A percentile compares a stretch with the other conserved stretches of the same genome.
Evolutionary conservation across 768 basidiomycete species (phyloP).

Genomic region (Auricularia auricula-judae): DNA sequence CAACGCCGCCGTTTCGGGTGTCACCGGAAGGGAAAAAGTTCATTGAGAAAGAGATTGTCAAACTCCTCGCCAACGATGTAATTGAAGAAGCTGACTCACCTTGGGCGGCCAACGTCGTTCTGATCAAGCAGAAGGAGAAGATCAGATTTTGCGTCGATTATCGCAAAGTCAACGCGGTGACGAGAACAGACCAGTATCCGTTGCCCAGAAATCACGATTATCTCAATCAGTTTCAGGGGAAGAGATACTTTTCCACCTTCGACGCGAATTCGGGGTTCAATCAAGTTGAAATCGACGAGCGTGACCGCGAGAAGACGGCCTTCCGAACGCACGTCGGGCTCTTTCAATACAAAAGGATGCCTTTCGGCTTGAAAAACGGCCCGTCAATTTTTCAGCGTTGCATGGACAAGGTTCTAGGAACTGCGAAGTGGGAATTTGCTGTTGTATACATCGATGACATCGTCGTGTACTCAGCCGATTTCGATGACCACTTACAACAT

Average conservation of each 20-base stretch:
- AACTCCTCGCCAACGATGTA: too few relatives aligned
- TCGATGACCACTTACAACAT: conserved; percentile 20
- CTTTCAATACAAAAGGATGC: conserved; percentile 31
- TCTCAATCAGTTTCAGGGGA: conserved; percentile 19
- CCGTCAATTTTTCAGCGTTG: neutral
- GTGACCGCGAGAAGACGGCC: conserved; percentile 23
- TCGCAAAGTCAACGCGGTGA: conserved; percentile 16
- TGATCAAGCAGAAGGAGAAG: too few relatives aligned
- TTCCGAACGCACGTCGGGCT: conserved; percentile 30
- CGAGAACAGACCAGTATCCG: conserved; percentile 19
- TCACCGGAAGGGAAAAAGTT: too few relatives aligned
- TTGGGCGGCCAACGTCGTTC: too few relatives aligned
- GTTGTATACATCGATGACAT: conserved; percentile 10
- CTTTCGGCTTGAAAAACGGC: conserved; percentile 23
- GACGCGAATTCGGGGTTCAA: conserved; percentile 31
- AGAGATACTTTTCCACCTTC: conserved; percentile 22
- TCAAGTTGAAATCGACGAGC: conserved; percentile 21
- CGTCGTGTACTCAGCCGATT: conserved; percentile 6
- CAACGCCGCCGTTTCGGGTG: too few relatives aligned
- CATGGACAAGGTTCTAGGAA: too few relatives aligned
- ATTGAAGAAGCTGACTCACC: too few relatives aligned
- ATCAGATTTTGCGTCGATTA: conserved; percentile 14
- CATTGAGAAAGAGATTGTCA: too few relatives aligned
- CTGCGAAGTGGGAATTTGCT: conserved; percentile 4
- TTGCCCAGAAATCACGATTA: conserved; percentile 17